Evolutionary conservation across 2,329 filamentous ascomycete genomes (phyloP), one percentile per base, ranked within the genome.

Genomic region (Talaromyces sp.): DNA sequence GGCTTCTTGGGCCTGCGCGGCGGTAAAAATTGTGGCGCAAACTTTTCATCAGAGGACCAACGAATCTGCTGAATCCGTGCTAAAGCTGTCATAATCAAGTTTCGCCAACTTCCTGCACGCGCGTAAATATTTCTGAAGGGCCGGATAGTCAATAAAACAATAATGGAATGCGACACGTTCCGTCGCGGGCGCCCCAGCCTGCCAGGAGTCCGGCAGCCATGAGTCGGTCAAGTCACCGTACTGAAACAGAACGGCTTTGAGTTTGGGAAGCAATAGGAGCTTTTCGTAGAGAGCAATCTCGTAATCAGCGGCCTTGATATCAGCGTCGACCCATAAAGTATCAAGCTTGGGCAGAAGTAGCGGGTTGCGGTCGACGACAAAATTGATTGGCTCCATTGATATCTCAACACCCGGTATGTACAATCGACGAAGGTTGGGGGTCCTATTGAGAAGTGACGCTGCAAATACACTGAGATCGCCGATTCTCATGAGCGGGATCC

Each of bases 391-490:
- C 6, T 60, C 46, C 12, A 52, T 54, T 50, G 40, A 60, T 4
- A 65, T 39, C 16, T 60, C 16, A 11, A 55, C 65, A 3, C 63
- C 66, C 1, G 66, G 63, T 2, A 70, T n/a, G 57, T 37, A 50
- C 14, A 71, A 44, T 0, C 14, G 7, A 16, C 61, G 65, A 50
- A 71, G 16, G 46, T 70, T 69, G 1, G 70, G 68, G 0, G 69
- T 64, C 23, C 64, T 67, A 23, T 50, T 66, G 21, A 67, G 18
- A 12, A 71, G 11, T 35, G 71, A 58, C 8, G 67, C 65, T 33
- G 62, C 16, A 16, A 67, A 61, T 11, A 68, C 16, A 37, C 56
- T 62, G 18, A 68, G 33, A 23, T 71, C 63, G 8, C 9, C 2
- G 3, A 52, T 28, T 2, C 66, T 31, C 25, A 68, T 28, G 1